These are phyloP conservation scores for Cephaloascus fragrans DNA, from an alignment of 805 yeast genomes.

Conservation along the genomic window DNA sequence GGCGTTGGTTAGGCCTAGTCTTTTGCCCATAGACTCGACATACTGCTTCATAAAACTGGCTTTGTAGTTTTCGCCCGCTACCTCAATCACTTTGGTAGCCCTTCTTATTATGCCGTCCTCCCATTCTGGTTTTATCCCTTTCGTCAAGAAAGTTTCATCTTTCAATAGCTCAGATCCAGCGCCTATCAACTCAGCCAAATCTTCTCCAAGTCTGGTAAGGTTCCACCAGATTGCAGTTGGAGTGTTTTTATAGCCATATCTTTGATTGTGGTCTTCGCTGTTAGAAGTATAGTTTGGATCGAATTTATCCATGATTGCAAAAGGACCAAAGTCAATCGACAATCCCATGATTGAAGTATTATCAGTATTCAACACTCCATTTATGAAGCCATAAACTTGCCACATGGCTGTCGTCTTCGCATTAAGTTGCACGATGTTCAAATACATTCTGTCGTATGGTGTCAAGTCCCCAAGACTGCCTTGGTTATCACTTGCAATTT, in stretches of 20 bases:
- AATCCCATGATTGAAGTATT: slow-evolving; percentile 86
- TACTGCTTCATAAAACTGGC: slow-evolving; percentile 50
- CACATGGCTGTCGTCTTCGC: slow-evolving; percentile 73
- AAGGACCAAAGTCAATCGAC: slow-evolving; percentile 92
- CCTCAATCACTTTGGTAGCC: slow-evolving; percentile 55
- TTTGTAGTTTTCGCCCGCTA: slow-evolving; percentile 58
- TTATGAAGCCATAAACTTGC: slow-evolving; percentile 88
- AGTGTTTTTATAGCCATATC: slow-evolving; percentile 77
- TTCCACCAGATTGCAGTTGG: slow-evolving; percentile 94
- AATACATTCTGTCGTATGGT: slow-evolving; percentile 60
- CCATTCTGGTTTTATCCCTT: slow-evolving; percentile 37
- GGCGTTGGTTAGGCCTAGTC: slow-evolving; percentile 55
- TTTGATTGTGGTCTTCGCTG: slow-evolving; percentile 63
- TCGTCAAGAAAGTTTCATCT: slow-evolving; percentile 26
- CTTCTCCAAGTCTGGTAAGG: slow-evolving; percentile 74
- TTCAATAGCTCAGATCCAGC: slow-evolving; percentile 47
- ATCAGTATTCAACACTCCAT: slow-evolving; percentile 93
- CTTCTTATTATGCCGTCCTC: slow-evolving; percentile 43
- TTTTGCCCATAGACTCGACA: slow-evolving; percentile 41
- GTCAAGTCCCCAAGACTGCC: slow-evolving; percentile 29
- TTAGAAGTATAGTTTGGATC: slow-evolving; percentile 82
- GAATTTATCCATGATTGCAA: slow-evolving; percentile 79
- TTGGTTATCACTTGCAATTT: slow-evolving; percentile 7
- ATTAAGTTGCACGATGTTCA: slow-evolving; percentile 63
- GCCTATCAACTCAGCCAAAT: slow-evolving; percentile 73